Evolutionary conservation across 2,329 filamentous ascomycete genomes (phyloP), one percentile per base, ranked within the genome.

Genomic region (Diaporthe nobilis): DNA sequence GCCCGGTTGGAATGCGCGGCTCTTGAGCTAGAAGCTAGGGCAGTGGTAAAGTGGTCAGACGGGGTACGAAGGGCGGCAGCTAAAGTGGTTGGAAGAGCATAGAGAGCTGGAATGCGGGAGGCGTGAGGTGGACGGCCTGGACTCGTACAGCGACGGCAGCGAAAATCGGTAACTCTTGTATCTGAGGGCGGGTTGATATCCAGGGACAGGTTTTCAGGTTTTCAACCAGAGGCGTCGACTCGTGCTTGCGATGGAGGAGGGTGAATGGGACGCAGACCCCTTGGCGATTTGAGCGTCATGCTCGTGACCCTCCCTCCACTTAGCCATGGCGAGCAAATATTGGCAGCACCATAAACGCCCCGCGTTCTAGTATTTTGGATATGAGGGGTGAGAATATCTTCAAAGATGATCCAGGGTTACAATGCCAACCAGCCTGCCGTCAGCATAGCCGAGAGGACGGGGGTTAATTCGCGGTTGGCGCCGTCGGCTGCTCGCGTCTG

Each of bases 11-110:
- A 65, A 73, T 73, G 71, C 9, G 34, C 60, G 34, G 57, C 47
- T 73, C 57, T 31, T 65, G 39, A 42, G 51, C 71, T 61, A 39
- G 71, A 63, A 53, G 71, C 71, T 73, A 73, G 49, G 44, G 71
- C 71, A 37, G 9, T 31, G 39, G 37, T 31, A 28, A 44, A 63
- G 71, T 63, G 71, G 57, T 60, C 71, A 63, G 44, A 39, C 71
- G 44, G 31, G 42, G 39, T 13, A 42, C 7, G 31, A 51, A 55
- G 34, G 58, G 57, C 58, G 71, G 42, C 34, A 53, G 71, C 34
- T 63, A 31, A 44, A 65, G 71, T 31, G 34, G 25, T 37, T 51
- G 31, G 47, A 15, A 17, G 70, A 61, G 44, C 57, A 42, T 8
- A 44, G 49, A 13, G 25, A 13, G 20, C 9, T 63, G 31, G 49